phyloP scores from a whole-genome alignment of 208 protist genomes.

The Porcisia hertigi region DNA sequence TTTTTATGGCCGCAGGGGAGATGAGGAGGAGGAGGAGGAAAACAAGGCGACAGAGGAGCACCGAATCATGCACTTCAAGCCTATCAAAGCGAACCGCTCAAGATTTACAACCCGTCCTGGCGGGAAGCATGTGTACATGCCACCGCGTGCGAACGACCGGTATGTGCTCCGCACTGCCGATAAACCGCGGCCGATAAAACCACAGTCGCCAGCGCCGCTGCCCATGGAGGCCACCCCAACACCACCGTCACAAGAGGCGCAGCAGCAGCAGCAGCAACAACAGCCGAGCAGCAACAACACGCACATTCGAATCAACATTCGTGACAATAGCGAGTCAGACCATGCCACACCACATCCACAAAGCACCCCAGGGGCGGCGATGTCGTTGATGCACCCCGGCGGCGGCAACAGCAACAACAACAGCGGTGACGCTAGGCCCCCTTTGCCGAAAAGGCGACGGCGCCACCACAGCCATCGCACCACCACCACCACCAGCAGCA shows the following conservation, averaged over 20 bases:
- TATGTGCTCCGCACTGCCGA: constrained; percentile 43
- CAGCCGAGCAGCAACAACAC: constrained; percentile 15
- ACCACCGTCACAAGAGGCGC: neutral
- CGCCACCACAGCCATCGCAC: constrained; percentile 19
- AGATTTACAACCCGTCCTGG: neutral
- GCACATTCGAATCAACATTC: constrained; percentile 46
- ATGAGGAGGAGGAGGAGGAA: neutral
- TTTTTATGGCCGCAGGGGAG: constrained; percentile 31
- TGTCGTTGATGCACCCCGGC: constrained; percentile 1
- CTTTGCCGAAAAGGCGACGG: neutral
- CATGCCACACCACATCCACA: neutral
- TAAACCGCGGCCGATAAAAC: neutral
- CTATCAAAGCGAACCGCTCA: neutral
- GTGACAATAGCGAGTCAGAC: constrained; percentile 19
- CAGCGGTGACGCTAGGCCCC: neutral
- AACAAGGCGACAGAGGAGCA: constrained; percentile 11
- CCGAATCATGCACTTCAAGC: constrained; percentile 7
- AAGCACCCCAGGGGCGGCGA: neutral
- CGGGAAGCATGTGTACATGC: constrained; percentile 45
- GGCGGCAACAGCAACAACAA: constrained; percentile 5
- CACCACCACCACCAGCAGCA: neutral
- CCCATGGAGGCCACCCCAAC: constrained; percentile 6
- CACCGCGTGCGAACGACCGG: constrained; percentile 76
- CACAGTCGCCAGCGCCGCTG: constrained; percentile 3
- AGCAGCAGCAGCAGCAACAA: constrained; percentile 10